Base-by-base conservation (phyloP, 2,329 filamentous ascomycete species). In the Fusarium pilosicola region DNA sequence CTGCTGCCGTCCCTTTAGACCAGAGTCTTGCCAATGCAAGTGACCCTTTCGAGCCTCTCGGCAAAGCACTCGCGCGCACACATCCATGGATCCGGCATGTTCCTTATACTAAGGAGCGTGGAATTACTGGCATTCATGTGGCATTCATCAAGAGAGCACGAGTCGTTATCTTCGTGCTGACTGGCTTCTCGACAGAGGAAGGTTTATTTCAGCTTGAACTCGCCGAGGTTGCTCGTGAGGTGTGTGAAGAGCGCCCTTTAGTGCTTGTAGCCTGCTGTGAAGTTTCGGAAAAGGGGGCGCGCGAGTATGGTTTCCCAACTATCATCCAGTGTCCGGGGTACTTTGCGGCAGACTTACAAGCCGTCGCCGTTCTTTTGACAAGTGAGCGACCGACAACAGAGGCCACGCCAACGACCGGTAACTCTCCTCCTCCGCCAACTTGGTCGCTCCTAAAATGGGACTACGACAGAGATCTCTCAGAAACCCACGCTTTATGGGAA, bases 41-140 rank as follows among this genome's bases (percentile, higher is more conserved):
- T 76, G 93, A 95, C 78, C 93, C 93, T 0, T 95, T 95, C 77
- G 92, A 95, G 80, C 86, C 88, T 20, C 84, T 95, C 24, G 93
- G 93, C 26, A 86, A 87, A 70, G 88, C 89, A 49, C 80, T 95
- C 55, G 88, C 89, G 55, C 84, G 82, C 55, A 85, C 88, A 74
- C 90, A 93, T 77, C 83, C 86, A 6, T 86, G 86, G 80, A 85
- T 95, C 69, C 89, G 91, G 26, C 93, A 95, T 79, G 89, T 94
- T 48, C 92, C 93, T 11, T 95, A 94, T 77, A 89, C 90, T 10
- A 88, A 89, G 52, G 85, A 86, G 59, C 81, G 85, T 65, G 91
- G 92, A 46, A 89, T 94, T 79, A 92, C 90, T 6, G 85, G 86
- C 28, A 86, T 88, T 49, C 90, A 95, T 80, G 82, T 87, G 55